Percentiles rank a stretch among this genome's conserved stretches.
phyloP scores from a whole-genome alignment of 164 flowering plant genomes.

The Saururus chinensis region DNA sequence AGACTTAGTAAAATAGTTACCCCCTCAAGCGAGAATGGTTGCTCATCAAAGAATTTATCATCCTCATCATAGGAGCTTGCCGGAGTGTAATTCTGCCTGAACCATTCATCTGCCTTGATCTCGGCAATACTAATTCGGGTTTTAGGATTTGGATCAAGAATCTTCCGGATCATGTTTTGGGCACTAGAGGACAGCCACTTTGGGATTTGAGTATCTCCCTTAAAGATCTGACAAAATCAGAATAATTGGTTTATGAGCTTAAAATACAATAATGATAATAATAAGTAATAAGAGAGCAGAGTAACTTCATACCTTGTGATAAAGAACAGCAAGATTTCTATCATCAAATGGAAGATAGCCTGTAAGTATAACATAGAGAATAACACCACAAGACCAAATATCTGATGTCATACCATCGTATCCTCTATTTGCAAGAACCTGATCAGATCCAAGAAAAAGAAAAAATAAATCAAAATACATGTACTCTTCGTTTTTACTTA shows the following conservation, averaged over 20 bases:
- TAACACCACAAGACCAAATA: slow-evolving; percentile 96
- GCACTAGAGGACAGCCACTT: slow-evolving; percentile 81
- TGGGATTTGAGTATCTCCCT: slow-evolving; percentile 70
- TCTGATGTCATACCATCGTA: slow-evolving; percentile 83
- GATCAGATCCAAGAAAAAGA: not conserved
- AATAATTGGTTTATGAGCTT: not conserved
- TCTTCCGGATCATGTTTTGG: slow-evolving; percentile 50
- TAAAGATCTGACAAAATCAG: slow-evolving; percentile 45
- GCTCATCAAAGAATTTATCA: slow-evolving; percentile 33
- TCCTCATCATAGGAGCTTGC: slow-evolving; percentile 54
- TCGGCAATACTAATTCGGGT: slow-evolving; percentile 58
- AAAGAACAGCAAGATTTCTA: slow-evolving; percentile 81
- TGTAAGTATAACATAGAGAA: slow-evolving; percentile 68
- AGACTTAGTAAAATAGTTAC: slow-evolving; percentile 11
- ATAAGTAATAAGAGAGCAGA: not conserved
- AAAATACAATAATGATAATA: not conserved
- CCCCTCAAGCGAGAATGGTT: slow-evolving; percentile 48
- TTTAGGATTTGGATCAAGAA: slow-evolving; percentile 86
- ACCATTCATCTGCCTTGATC: slow-evolving; percentile 75
- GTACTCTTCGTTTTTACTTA: no score
- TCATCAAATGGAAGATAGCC: slow-evolving; percentile 94
- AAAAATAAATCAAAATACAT: not conserved
- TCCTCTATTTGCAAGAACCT: slow-evolving; percentile 74
- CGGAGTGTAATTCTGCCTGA: slow-evolving; percentile 55
- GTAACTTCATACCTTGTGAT: slow-evolving; percentile 59